Evolutionary conservation across 371 early-diverging fungal genomes (phyloP).

Genomic region (Mucor irregularis): DNA sequence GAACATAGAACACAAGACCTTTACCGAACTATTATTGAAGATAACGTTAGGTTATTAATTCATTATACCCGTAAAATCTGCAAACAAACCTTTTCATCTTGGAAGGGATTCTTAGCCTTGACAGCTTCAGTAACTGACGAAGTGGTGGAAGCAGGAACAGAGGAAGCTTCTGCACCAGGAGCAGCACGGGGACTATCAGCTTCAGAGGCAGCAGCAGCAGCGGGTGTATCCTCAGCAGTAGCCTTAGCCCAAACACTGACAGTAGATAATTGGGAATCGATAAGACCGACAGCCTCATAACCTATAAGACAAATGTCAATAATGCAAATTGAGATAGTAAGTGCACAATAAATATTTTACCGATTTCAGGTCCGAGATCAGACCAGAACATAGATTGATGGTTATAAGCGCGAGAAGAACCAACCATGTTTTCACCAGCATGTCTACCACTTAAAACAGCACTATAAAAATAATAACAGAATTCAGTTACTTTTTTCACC

Average conservation of each 20-base stretch:
- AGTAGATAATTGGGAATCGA: constrained; percentile 68
- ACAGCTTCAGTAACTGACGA: constrained; percentile 25
- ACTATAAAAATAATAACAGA: constrained; percentile 6
- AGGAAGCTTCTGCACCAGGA: constrained; percentile 28
- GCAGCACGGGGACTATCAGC: constrained; percentile 38
- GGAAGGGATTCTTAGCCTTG: constrained; percentile 26
- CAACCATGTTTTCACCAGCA: constrained; percentile 76
- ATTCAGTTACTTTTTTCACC: too few relatives aligned
- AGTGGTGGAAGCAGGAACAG: constrained; percentile 14
- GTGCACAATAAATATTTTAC: not conserved
- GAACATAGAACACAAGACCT: constrained; percentile 74
- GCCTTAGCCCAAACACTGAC: constrained; percentile 76
- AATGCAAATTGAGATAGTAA: not conserved
- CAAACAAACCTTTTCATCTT: constrained; percentile 32
- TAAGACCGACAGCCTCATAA: constrained; percentile 78
- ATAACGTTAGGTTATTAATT: constrained; percentile 16
- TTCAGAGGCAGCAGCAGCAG: constrained; percentile 40
- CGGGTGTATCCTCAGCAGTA: constrained; percentile 51
- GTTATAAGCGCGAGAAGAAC: constrained; percentile 61
- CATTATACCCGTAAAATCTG: not conserved
- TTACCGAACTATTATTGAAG: constrained; percentile 56
- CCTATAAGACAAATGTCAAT: constrained; percentile 4
- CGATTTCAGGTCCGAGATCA: constrained; percentile 72
- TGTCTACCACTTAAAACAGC: constrained; percentile 71
- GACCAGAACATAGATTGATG: constrained; percentile 85